Percentiles rank a stretch among this genome's conserved stretches.
Conservation (phyloP, 306 rosid species). For the Quercus glauca region DNA sequence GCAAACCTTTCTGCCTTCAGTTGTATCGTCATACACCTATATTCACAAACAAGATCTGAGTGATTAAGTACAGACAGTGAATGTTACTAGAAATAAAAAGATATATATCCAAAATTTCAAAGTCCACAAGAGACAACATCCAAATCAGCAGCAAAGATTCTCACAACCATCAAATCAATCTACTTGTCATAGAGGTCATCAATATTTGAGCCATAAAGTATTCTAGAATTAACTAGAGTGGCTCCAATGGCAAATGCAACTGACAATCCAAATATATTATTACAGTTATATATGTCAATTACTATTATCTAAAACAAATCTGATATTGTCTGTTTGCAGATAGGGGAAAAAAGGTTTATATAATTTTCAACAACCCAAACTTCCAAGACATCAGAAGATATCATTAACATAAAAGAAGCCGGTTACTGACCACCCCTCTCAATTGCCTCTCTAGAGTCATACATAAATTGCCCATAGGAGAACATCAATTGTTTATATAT, state of each 20-base stretch:
- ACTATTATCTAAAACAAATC: no score
- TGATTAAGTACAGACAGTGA: neutral
- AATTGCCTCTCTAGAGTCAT: neutral
- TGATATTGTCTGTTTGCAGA: no score
- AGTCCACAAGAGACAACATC: neutral
- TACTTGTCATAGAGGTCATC: neutral
- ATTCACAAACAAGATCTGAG: slow-evolving; percentile 7
- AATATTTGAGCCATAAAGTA: neutral
- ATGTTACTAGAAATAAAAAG: neutral
- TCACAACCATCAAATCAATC: neutral
- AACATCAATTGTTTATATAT: no score
- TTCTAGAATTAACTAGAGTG: neutral
- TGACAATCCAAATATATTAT: no score
- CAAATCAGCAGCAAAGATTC: slow-evolving; percentile 9
- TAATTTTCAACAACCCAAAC: no score
- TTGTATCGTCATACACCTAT: slow-evolving; percentile 94
- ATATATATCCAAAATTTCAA: neutral
- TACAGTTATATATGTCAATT: no score
- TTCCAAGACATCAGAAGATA: neutral
- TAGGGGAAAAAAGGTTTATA: no score
- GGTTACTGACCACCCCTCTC: neutral
- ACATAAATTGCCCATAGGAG: no score
- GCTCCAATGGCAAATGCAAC: neutral
- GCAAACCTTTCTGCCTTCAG: slow-evolving; percentile 93
- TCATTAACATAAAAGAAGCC: neutral